Evolutionary conservation across 2,329 filamentous ascomycete genomes (phyloP).

Genomic region (Penicillium sp.): DNA sequence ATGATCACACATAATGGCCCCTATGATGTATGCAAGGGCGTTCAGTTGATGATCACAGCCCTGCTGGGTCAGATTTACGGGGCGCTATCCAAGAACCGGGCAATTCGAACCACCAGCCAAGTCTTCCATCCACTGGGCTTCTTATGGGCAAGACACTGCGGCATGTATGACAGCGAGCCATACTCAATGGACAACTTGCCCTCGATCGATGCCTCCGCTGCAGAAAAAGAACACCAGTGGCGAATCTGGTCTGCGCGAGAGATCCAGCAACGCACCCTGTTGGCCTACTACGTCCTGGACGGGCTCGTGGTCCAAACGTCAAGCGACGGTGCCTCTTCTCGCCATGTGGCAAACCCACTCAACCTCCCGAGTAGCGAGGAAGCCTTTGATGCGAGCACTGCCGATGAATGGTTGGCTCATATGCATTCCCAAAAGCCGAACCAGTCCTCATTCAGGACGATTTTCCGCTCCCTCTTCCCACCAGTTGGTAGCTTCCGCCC

Average conservation of each 20-base stretch:
- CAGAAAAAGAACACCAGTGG: conserved; percentile 44
- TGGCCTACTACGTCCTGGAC: conserved; percentile 48
- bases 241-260: conserved; percentile 44
- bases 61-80: conserved; percentile 47
- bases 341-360: conserved; percentile 44
- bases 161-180: conserved; percentile 41
- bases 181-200: conserved; percentile 38
- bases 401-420: conserved; percentile 43
- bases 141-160: conserved; percentile 47
- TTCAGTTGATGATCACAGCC: conserved; percentile 46
- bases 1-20: conserved; percentile 45
- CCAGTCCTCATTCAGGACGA: conserved; percentile 40
- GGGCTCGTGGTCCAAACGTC: conserved; percentile 47
- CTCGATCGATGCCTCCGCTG: conserved; percentile 27
- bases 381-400: conserved; percentile 41
- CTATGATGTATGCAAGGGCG: conserved; percentile 45
- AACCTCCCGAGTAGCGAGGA: conserved; percentile 42
- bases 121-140: conserved; percentile 47
- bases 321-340: conserved; percentile 43
- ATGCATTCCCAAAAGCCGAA: conserved; percentile 33
- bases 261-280: conserved; percentile 45
- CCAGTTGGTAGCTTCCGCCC: conserved; percentile 29
- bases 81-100: conserved; percentile 43
- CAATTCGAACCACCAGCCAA: conserved; percentile 45
- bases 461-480: conserved; percentile 44